Base-by-base conservation (phyloP, 2,329 filamentous ascomycete species). In the Pyrenophora teres region DNA sequence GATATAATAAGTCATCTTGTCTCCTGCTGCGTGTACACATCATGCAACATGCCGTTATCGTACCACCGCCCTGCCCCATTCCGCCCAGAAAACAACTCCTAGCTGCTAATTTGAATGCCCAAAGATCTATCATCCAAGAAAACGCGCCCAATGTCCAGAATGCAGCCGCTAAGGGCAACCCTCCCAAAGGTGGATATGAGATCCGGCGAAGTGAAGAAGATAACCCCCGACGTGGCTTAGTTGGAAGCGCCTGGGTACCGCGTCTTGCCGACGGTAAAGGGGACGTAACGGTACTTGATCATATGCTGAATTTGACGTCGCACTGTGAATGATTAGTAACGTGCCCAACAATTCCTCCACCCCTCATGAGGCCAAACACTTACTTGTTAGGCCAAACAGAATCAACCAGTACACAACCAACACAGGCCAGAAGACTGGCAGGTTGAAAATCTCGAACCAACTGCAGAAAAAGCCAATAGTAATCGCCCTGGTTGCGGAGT, bases 261-360 rank as follows among this genome's bases (percentile, higher is more conserved):
- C 51, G 70, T 72, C 84, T 97, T 97, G 76, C 92, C 92, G 62
- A 96, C 86, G 35, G 90, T 87, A 79, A 97, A 96, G 35, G 92
- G 92, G 25, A 96, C 92, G 73, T 96, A 99, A 78, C 93, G 90
- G 81, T 97, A 99, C 81, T 97, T 99, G 83, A 99, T 93, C 94
- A 99, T 99, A 80, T 97, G 94, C 80, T 99, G 94, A 67, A 99
- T 99, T 80, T 99, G 94, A 81, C 94, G 90, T 77, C 94, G 87
- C 94, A 99, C 92, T 96, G 65, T 25, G 18, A 21, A 56, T 44
- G 40, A 23, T 58, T 45, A 57, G 55, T 30, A 23, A 36, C 0
- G 10, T 16, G 19, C 25, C 7, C 27, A 10, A 30, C 3, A 12
- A 12, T 30, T 30, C 12, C 27, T 23, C 4, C 7, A 16, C 9